phyloP scores from a whole-genome alignment of 2,329 filamentous ascomycete genomes.

The Lasiodiplodia theobromae region DNA sequence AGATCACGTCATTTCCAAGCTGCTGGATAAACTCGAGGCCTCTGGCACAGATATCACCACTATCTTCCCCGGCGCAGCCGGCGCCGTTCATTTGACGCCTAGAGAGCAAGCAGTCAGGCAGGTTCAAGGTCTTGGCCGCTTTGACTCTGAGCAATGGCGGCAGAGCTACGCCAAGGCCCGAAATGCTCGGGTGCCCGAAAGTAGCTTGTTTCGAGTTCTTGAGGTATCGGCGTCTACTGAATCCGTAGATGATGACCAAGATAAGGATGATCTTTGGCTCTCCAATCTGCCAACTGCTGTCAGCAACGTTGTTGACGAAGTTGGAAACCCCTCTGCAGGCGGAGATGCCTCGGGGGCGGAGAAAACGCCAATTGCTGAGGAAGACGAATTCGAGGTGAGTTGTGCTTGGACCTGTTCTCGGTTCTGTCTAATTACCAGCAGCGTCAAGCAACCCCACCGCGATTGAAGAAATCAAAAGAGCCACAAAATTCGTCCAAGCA shows the following conservation, averaged over 20 bases:
- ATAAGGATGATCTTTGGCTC: conserved; percentile 3
- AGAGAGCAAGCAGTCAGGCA: conserved; percentile 60
- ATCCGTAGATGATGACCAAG: neutral
- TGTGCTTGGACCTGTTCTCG: neutral
- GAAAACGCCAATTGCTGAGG: neutral
- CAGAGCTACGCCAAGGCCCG: neutral
- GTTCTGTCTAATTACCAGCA: neutral
- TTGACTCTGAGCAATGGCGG: conserved; percentile 59
- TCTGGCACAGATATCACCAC: conserved; percentile 62
- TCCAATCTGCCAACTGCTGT: neutral
- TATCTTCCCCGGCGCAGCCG: conserved; percentile 63
- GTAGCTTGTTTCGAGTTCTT: conserved; percentile 2
- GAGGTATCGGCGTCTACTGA: neutral
- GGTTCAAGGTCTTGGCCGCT: conserved; percentile 62
- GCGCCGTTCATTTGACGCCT: conserved; percentile 53
- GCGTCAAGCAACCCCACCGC: conserved; percentile 26
- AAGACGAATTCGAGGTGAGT: conserved; percentile 23
- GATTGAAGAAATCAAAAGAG: conserved; percentile 7
- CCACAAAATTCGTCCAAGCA: neutral
- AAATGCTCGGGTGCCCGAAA: neutral
- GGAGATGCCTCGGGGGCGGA: neutral
- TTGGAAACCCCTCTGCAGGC: neutral
- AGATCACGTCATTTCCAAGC: conserved; percentile 64
- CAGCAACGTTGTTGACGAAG: neutral
- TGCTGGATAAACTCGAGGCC: conserved; percentile 65